These are phyloP conservation scores for Clonostachys rosea DNA, from an alignment of 2,329 filamentous ascomycete genomes.

Conservation along the genomic window DNA sequence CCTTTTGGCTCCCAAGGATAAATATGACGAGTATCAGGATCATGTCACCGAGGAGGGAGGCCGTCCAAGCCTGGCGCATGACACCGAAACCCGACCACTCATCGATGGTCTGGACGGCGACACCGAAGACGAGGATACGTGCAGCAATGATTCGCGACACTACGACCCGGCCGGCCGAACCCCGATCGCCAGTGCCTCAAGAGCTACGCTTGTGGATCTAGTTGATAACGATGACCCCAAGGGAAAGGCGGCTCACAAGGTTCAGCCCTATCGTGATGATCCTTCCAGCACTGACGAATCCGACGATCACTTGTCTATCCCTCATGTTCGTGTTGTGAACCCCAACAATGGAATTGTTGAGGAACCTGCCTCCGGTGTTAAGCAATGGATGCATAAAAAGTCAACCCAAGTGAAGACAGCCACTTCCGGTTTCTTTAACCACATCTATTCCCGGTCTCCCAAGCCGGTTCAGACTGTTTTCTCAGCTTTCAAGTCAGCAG, in stretches of 20 bases:
- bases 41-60: constrained; percentile 48
- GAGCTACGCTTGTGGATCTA: constrained; percentile 41
- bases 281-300: neutral
- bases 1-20: constrained; percentile 78
- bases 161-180: constrained; percentile 54
- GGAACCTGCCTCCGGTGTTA: no score
- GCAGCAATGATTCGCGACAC: constrained; percentile 34
- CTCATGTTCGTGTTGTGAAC: no score
- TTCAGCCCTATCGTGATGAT: no score
- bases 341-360: no score
- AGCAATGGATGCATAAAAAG: no score
- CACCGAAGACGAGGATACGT: constrained; percentile 20
- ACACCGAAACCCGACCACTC: constrained; percentile 31
- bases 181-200: constrained; percentile 44
- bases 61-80: no score
- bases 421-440: constrained; percentile 15
- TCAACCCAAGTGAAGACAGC: constrained; percentile 7
- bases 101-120: constrained; percentile 19
- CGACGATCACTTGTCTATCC: neutral
- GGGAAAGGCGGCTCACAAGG: constrained; percentile 16
- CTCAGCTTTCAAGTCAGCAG: constrained; percentile 4
- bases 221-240: constrained; percentile 39
- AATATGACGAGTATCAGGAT: constrained; percentile 60
- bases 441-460: constrained; percentile 26
- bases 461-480: constrained; percentile 35